These are phyloP conservation scores for Prunus armeniaca DNA, from an alignment of 306 rosid species.

Conservation along the genomic window DNA sequence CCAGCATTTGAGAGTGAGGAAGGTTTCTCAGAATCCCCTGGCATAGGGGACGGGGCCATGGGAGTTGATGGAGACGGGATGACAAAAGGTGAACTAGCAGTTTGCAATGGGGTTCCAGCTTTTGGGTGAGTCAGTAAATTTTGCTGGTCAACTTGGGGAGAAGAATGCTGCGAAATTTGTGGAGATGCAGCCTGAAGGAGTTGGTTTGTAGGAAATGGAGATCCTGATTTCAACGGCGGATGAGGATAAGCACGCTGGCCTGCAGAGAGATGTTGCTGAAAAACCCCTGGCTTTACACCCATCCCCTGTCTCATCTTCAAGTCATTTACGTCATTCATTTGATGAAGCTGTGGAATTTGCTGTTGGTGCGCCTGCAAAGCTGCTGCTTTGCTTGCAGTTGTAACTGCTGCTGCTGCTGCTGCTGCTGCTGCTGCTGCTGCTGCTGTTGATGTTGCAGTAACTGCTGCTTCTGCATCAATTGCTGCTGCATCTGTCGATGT, in stretches of 20 bases:
- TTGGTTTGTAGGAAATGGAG: conserved; percentile 66
- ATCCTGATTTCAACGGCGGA: conserved; percentile 65
- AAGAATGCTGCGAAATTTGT: conserved; percentile 78
- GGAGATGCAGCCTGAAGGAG: conserved; percentile 82
- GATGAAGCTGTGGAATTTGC: conserved; percentile 67
- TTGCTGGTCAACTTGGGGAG: conserved; percentile 92
- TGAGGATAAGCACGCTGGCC: conserved; percentile 78
- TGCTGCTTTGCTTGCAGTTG: conserved; percentile 73
- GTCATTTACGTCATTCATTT: conserved; percentile 63
- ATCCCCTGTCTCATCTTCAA: conserved; percentile 60
- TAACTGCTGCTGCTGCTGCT: conserved; percentile 38
- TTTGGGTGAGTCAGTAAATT: conserved; percentile 45
- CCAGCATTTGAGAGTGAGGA: conserved; percentile 64
- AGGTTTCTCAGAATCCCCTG: conserved; percentile 79
- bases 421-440: conserved; percentile 24
- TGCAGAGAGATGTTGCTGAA: conserved; percentile 63
- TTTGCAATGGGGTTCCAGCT: conserved; percentile 77
- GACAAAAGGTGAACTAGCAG: conserved; percentile 76
- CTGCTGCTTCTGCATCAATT: conserved; percentile 15
- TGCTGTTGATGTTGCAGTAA: conserved; percentile 25
- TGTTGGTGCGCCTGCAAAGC: conserved; percentile 64
- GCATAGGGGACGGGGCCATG: conserved; percentile 81
- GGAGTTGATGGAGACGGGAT: conserved; percentile 90
- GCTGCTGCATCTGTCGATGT: conserved; percentile 47
- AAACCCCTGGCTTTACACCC: conserved; percentile 63